Evolutionary conservation across 345 rosid species (phyloP), one percentile per base, ranked within the genome.

Genomic region (Arabis hirsuta): DNA sequence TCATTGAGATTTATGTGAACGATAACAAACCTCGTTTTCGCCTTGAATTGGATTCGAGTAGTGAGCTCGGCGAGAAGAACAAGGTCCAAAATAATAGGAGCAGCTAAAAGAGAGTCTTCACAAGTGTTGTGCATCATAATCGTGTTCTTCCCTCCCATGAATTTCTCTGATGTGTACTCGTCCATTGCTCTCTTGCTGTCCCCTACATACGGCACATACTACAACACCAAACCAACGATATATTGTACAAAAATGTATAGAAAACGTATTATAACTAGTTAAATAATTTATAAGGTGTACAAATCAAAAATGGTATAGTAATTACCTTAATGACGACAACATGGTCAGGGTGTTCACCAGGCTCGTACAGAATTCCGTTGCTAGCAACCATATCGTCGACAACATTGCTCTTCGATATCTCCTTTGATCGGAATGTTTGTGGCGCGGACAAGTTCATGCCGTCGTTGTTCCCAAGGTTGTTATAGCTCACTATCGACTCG

Each of bases 101-200:
- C 99, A 44, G 99, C 99, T 83, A 95, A 81, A 31, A 95, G 96
- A 54, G 98, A 91, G 82, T 91, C 99, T 80, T 91, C 99, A 31
- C 99, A 91, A 0, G 98, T 91, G 81, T 95, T 95, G 82, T 91
- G 99, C 77, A 95, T 59, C 73, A 88, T 94, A 42, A 95, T 95
- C 3, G 99, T 95, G 90, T 41, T 95, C 78, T 69, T 83, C 39
- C 99, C 99, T 65, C 99, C 99, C 96, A 91, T 86, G 88, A 95
- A 95, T 50, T 91, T 91, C 85, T 95, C 99, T 39, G 99, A 95
- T 38, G 93, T 90, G 84, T 91, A 95, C 80, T 95, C 99, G 73
- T 95, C 99, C 97, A 91, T 88, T 38, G 99, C 99, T 65, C 97
- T 87, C 90, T 95, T 91, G 87, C 97, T 89, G 76, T 95, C 99